Base-by-base conservation (phyloP, 208 protist genomes). In the Wallacemonas sp. region DNA sequence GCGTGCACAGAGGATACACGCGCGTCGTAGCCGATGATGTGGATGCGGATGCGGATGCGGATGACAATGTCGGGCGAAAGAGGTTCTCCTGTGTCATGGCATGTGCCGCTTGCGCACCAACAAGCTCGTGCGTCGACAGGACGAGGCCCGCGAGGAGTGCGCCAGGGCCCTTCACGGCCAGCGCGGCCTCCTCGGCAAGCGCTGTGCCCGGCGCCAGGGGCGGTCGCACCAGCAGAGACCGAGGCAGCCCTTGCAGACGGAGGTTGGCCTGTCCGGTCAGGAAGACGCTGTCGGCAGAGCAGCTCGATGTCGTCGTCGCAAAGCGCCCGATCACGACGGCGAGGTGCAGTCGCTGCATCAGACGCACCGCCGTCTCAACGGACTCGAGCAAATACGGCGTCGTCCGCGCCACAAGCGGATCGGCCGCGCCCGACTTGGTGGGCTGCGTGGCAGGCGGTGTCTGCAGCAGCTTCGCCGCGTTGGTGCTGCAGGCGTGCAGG, bases 271-370 rank as follows among this genome's bases (percentile, higher is more conserved):
- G 42, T 2, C 57, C 39, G 11, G 25, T n/a, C 5, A 64, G 41
- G 16, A 64, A 7, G 20, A 64, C 57, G 26, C 48, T 38, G 7
- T 64, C 23, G 14, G 33, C 57, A 3, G n/a, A 3, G 41, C 36
- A 64, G 39, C 41, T n/a, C n/a, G n/a, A 50, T 29, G 52, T 31
- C 22, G 29, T 20, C 57, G 57, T 38, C 20, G 36, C 42, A 23
- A 45, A 28, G 25, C 18, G 42, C 7, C 38, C n/a, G 42, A 64
- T 38, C 1, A 64, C 20, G 11, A 50, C 39, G 28, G 38, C 48
- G 39, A 50, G 14, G 25, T 64, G 36, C 7, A 64, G 57, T n/a
- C 48, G 36, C 39, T 64, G 57, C n/a, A 64, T 32, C 57, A 64
- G 8, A 64, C 42, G 41, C 57, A 64, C 38, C 3, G 57, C 29